Evolutionary conservation across 345 rosid species (phyloP).

Genomic region (Melaleuca quinquenervia): DNA sequence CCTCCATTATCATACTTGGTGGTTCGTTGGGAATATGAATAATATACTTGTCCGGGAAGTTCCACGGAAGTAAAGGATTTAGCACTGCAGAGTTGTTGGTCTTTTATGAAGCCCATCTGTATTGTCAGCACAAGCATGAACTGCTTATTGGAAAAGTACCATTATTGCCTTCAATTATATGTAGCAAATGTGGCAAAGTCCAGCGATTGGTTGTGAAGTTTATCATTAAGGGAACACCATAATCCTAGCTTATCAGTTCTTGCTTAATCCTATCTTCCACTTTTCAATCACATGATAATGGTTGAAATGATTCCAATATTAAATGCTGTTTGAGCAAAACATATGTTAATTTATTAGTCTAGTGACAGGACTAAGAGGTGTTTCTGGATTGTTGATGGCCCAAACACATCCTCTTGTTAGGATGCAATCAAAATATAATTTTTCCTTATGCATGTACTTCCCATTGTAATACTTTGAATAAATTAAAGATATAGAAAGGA

Average conservation of each 20-base stretch:
- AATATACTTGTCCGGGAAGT: background rate
- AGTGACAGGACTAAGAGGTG: background rate
- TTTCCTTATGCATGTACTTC: background rate
- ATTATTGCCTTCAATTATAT: background rate
- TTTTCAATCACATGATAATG: background rate
- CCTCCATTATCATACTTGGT: background rate
- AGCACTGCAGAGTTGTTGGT: background rate
- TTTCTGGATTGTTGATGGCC: background rate
- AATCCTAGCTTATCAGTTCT: background rate
- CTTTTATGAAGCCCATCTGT: background rate
- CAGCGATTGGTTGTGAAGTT: background rate
- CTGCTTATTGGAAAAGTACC: background rate
- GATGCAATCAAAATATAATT: background rate
- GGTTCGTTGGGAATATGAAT: background rate
- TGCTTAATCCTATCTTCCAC: background rate
- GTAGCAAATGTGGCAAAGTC: background rate
- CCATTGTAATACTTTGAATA: background rate
- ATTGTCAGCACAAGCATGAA: background rate
- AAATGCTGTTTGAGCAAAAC: background rate
- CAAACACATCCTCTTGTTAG: background rate
- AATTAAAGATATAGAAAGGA: background rate
- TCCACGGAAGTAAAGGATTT: background rate
- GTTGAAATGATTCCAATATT: background rate
- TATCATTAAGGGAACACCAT: background rate
- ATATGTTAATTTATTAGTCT: background rate